Evolutionary conservation across 768 basidiomycete genomes (phyloP).

Genomic region (Asterophora lycoperdoides): DNA sequence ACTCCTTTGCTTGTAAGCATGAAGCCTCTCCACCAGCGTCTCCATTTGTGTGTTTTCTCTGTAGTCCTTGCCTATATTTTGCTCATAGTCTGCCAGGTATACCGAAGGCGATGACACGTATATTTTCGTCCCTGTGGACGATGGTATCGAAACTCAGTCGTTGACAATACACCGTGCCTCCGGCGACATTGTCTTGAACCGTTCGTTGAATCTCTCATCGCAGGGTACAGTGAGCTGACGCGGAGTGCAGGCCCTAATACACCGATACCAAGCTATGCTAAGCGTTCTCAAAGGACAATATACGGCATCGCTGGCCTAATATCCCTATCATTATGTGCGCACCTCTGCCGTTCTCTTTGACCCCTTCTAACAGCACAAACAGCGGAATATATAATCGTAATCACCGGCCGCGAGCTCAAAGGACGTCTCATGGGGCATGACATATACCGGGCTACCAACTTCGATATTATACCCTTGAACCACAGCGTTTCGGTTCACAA

Average conservation of each 20-base stretch:
- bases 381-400: slow-evolving; percentile 93
- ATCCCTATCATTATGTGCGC: slow-evolving; percentile 65
- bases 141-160: slow-evolving; percentile 55
- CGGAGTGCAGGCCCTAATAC: slow-evolving; percentile 45
- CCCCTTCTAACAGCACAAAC: neutral
- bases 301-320: slow-evolving; percentile 77
- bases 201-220: slow-evolving; percentile 33
- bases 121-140: slow-evolving; percentile 65
- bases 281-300: slow-evolving; percentile 58
- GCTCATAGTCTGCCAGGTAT: slow-evolving; percentile 44
- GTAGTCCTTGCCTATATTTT: neutral
- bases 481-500: slow-evolving; percentile 61
- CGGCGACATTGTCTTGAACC: slow-evolving; percentile 70
- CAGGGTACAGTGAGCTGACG: slow-evolving; percentile 3
- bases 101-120: slow-evolving; percentile 70
- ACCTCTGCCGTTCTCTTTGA: neutral
- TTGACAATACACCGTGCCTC: slow-evolving; percentile 69
- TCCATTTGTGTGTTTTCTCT: slow-evolving; percentile 53
- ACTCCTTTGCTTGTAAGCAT: slow-evolving; percentile 37
- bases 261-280: slow-evolving; percentile 48
- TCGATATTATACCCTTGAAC: slow-evolving; percentile 85
- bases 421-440: slow-evolving; percentile 81
- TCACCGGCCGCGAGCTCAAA: slow-evolving; percentile 77
- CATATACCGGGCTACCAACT: slow-evolving; percentile 86
- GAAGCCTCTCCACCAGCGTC: slow-evolving; percentile 68